Base-by-base conservation (phyloP, 2,329 filamentous ascomycete genomes). In the Ceratocystis destructans region DNA sequence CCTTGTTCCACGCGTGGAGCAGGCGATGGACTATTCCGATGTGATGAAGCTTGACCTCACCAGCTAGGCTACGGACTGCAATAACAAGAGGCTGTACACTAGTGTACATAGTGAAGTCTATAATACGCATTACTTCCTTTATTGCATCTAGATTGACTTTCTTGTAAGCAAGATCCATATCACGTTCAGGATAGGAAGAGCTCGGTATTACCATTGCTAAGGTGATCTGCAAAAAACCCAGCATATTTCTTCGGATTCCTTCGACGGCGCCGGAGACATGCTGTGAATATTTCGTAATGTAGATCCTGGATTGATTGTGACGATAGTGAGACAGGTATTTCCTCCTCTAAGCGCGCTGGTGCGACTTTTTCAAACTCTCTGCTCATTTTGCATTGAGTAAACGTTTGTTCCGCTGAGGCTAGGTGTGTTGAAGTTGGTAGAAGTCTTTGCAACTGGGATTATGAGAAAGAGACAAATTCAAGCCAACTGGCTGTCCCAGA, bases 1-100 rank as follows among this genome's bases (percentile, higher is more conserved):
- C 41, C 5, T 44, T 62, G 28, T 63, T 62, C 65, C 65, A 66
- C 1, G 31, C 45, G 12, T 63, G 37, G 12, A 66, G 31, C 5
- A 59, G 7, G 15, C 41, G 45, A 6, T 66, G 59, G 8, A 66
- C 33, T 4, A 65, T 20, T 6, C 33, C 45, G 15, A 31, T n/a
- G 20, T n/a, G 31, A 22, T 57, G 12, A 28, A 57, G 25, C 12
- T 57, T 57, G 22, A 57, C 10, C 0, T 17, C 22, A 4, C 3
- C 5, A 12, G 53, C 25, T 31, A 57, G 17, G 4, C 25, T 25
- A 5, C 53, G 53, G 7, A 57, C 31, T 2, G 53, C 22, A 31
- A 12, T 31, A 10, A 57, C 53, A 28, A 57, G 5, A 20, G 53
- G 53, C 22, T 57, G 53, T 2, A 12, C 5, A 17, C 53, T 57